Percentiles rank a stretch among this genome's conserved stretches.
Conservation (phyloP, 306 rosid species). For the Corylus heterophylla region DNA sequence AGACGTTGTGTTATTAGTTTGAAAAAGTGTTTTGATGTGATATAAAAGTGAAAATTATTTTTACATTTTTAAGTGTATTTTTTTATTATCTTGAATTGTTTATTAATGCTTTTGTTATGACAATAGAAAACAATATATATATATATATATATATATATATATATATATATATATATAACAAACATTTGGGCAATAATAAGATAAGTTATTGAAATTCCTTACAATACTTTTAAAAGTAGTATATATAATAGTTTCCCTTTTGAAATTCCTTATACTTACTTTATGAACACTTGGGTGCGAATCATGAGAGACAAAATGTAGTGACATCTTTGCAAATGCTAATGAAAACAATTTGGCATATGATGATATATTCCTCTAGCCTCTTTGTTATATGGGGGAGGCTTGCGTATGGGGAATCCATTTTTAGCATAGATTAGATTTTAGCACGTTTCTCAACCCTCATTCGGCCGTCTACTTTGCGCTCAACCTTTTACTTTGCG, state of each 20-base stretch:
- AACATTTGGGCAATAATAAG: neutral
- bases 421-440: slow-evolving; percentile 33
- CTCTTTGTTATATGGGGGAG: neutral
- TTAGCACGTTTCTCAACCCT: slow-evolving; percentile 43
- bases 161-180: too few species aligned
- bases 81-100: too few species aligned
- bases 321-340: slow-evolving; percentile 7
- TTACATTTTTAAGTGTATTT: too few species aligned
- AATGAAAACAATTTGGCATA: neutral
- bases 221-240: too few species aligned
- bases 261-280: too few species aligned
- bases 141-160: too few species aligned
- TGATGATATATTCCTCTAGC: neutral
- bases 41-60: too few species aligned
- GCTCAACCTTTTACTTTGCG: neutral
- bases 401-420: slow-evolving; percentile 49
- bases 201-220: neutral
- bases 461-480: slow-evolving; percentile 36
- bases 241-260: too few species aligned
- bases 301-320: slow-evolving; percentile 8
- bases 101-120: too few species aligned
- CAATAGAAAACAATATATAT: too few species aligned
- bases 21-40: too few species aligned
- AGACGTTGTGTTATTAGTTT: too few species aligned
- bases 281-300: neutral